phyloP scores from a whole-genome alignment of 257 asterid species.

The Coffea canephora region DNA sequence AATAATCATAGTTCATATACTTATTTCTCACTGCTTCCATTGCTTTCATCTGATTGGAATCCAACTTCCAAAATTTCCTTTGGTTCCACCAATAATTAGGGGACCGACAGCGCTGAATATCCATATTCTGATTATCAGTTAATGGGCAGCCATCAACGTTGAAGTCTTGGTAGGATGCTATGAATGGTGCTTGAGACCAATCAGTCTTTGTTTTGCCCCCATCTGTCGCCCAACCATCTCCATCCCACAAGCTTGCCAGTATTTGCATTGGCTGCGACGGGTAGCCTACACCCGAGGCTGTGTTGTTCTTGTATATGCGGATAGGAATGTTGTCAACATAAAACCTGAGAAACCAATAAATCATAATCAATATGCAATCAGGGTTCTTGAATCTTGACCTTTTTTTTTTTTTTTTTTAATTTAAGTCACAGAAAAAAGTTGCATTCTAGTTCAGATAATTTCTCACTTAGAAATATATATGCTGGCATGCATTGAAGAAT shows the following conservation, averaged over 20 bases:
- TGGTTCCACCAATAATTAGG: slow-evolving; percentile 43
- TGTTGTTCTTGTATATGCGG: slow-evolving; percentile 54
- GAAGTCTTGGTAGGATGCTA: slow-evolving; percentile 47
- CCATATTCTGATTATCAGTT: background rate
- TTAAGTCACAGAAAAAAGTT: too few species aligned
- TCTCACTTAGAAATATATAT: too few species aligned
- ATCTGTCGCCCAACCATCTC: slow-evolving; percentile 62
- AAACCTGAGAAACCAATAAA: slow-evolving; percentile 31
- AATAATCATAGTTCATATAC: slow-evolving; percentile 57
- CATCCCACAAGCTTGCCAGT: slow-evolving; percentile 58
- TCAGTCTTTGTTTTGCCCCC: slow-evolving; percentile 52
- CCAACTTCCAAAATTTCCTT: slow-evolving; percentile 29
- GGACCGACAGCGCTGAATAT: slow-evolving; percentile 22
- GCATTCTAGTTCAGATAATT: too few species aligned
- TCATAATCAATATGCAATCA: background rate
- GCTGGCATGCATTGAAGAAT: too few species aligned
- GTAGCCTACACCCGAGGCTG: slow-evolving; percentile 36
- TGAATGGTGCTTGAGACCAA: slow-evolving; percentile 62
- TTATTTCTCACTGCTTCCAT: slow-evolving; percentile 27
- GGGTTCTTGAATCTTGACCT: background rate
- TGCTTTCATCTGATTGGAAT: slow-evolving; percentile 1
- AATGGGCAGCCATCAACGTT: slow-evolving; percentile 34
- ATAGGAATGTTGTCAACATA: slow-evolving; percentile 63
- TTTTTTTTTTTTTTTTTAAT: too few species aligned
- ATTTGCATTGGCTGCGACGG: slow-evolving; percentile 58